Conservation (phyloP, 352 stramenopile genomes). For the Globisporangium nunn region DNA sequence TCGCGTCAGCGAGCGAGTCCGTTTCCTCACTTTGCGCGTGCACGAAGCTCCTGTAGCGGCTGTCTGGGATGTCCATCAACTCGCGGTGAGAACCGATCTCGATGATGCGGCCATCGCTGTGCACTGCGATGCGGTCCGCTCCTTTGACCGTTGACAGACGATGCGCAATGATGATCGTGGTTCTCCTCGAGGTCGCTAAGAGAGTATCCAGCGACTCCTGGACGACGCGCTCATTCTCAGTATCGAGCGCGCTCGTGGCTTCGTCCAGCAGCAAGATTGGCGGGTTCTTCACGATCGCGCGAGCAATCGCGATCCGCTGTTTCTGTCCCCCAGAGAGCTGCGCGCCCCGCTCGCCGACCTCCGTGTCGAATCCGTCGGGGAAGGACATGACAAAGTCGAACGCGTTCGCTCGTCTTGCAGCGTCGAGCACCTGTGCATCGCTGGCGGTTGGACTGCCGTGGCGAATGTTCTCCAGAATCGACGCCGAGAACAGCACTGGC, state of each 20-base stretch:
- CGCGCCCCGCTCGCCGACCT: constrained; percentile 79
- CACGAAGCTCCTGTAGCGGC: constrained; percentile 43
- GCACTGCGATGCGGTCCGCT: constrained; percentile 92
- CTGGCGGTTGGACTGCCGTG: constrained; percentile 58
- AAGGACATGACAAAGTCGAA: constrained; percentile 90
- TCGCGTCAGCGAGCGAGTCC: too few species aligned
- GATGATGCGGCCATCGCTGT: constrained; percentile 86
- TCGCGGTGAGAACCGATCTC: constrained; percentile 91
- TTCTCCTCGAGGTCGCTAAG: constrained; percentile 12
- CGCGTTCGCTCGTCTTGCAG: constrained; percentile 63
- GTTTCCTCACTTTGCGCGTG: constrained; percentile 5
- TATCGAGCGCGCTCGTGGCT: constrained; percentile 31
- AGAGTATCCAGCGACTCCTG: constrained; percentile 73
- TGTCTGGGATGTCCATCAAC: constrained; percentile 54
- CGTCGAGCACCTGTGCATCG: constrained; percentile 39
- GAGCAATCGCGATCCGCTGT: constrained; percentile 12
- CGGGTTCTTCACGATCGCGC: constrained; percentile 77
- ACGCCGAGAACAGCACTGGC: constrained; percentile 20
- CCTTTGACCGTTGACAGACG: constrained; percentile 91
- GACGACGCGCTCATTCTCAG: constrained; percentile 58
- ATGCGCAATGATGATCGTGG: constrained; percentile 77
- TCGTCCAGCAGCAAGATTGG: constrained; percentile 59
- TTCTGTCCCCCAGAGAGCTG: constrained; percentile 53
- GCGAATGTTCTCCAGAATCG: constrained; percentile 75
- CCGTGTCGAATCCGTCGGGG: constrained; percentile 83